Conservation (phyloP, 176 grass and related monocot genomes). For the Oryza punctata region DNA sequence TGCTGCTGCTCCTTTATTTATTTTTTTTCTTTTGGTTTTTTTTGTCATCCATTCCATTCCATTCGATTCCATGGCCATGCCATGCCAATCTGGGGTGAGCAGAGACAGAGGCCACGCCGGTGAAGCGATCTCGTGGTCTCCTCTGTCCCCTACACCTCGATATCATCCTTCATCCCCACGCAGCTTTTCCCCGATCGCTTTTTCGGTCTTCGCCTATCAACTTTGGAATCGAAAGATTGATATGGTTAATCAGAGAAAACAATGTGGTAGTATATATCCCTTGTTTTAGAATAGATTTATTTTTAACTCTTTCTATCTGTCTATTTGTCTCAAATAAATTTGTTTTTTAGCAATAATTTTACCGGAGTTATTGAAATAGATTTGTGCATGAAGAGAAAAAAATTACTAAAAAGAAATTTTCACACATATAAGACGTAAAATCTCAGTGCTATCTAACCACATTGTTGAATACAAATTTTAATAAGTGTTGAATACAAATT, state of each 20-base stretch:
- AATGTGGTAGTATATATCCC: neutral
- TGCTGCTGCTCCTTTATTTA: neutral
- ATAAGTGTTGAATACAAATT: too few relatives aligned
- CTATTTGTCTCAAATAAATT: too few relatives aligned
- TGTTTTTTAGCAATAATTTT: too few relatives aligned
- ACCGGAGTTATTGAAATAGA: too few relatives aligned
- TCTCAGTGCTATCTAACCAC: too few relatives aligned
- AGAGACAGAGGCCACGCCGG: neutral
- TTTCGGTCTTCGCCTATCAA: neutral
- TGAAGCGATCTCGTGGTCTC: slow-evolving; percentile 31
- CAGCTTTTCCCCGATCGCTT: neutral
- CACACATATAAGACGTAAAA: too few relatives aligned
- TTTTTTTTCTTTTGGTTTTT: neutral
- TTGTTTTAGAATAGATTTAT: too few relatives aligned
- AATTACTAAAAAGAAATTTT: too few relatives aligned
- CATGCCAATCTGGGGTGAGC: too few relatives aligned
- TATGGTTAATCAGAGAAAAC: neutral
- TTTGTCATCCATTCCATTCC: neutral
- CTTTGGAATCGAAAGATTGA: neutral
- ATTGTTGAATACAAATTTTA: too few relatives aligned
- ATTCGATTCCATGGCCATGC: neutral
- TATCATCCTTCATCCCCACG: neutral
- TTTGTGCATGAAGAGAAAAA: too few relatives aligned
- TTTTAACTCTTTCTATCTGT: too few relatives aligned
- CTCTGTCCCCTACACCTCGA: neutral